Evolutionary conservation across 352 stramenopile genomes (phyloP).

Genomic region (Aphanomyces euteiches): DNA sequence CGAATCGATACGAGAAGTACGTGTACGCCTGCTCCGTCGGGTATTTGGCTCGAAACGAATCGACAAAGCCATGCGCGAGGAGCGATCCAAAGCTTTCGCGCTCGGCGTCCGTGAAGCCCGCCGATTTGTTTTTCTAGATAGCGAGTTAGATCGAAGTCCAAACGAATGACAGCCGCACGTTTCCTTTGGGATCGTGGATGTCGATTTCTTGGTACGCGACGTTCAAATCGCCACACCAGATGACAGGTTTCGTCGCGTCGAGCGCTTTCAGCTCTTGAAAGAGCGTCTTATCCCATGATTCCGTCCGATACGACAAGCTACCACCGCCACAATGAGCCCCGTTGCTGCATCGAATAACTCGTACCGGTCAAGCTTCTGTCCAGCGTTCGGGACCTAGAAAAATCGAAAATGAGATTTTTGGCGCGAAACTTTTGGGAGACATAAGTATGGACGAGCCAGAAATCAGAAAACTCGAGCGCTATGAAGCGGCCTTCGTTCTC

Average conservation of each 20-base stretch:
- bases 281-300: constrained; percentile 74
- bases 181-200: constrained; percentile 82
- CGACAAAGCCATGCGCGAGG: constrained; percentile 61
- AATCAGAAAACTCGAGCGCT: constrained; percentile 62
- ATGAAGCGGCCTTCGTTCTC: constrained; percentile 72
- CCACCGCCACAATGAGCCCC: not conserved
- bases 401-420: not conserved
- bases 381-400: constrained; percentile 57
- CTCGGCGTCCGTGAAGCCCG: constrained; percentile 77
- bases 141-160: not conserved
- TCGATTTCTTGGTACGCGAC: constrained; percentile 85
- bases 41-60: constrained; percentile 66
- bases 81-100: constrained; percentile 67
- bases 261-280: constrained; percentile 63
- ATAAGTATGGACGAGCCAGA: constrained; percentile 86
- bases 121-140: constrained; percentile 55
- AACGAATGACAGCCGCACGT: constrained; percentile 38
- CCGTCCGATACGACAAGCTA: constrained; percentile 59
- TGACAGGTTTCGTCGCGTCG: constrained; percentile 55
- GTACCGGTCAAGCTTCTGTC: constrained; percentile 61
- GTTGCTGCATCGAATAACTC: not conserved
- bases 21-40: constrained; percentile 64
- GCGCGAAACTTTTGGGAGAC: constrained; percentile 28
- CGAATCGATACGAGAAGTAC: constrained; percentile 82
- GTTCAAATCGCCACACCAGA: constrained; percentile 85